phyloP scores from a whole-genome alignment of 1,284 basidiomycete species.

The Schizopora paradoxa region DNA sequence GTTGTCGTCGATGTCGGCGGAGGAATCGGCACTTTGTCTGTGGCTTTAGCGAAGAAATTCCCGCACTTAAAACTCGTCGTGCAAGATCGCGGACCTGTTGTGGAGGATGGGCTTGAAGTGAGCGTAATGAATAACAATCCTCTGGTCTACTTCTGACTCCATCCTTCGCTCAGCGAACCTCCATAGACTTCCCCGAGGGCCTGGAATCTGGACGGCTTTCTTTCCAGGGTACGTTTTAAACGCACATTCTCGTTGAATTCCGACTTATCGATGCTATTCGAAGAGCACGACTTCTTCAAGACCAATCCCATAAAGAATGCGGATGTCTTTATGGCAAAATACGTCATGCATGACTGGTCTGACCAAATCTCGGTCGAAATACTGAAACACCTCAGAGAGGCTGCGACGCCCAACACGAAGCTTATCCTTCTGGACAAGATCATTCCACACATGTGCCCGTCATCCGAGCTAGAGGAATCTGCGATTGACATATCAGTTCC shows the following conservation, averaged over 20 bases:
- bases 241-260: not conserved
- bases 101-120: constrained; percentile 14
- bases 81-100: constrained; percentile 16
- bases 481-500: constrained; percentile 7
- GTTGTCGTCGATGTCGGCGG: constrained; percentile 20
- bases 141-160: no score
- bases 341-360: constrained; percentile 25
- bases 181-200: not conserved
- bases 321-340: constrained; percentile 22
- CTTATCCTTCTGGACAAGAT: constrained; percentile 26
- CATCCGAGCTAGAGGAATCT: not conserved
- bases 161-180: not conserved
- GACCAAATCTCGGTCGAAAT: constrained; percentile 20
- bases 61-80: constrained; percentile 17
- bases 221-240: constrained; percentile 3
- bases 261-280: not conserved
- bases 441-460: constrained; percentile 18
- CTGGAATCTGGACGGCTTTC: constrained; percentile 8
- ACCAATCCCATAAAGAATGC: constrained; percentile 23
- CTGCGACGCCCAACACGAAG: constrained; percentile 20
- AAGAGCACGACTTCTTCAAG: constrained; percentile 26
- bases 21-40: constrained; percentile 14
- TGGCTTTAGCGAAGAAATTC: constrained; percentile 7
- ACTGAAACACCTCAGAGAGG: constrained; percentile 24
- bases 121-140: not conserved